phyloP scores from a whole-genome alignment of 768 basidiomycete species.

The Myochromella boudieri region DNA sequence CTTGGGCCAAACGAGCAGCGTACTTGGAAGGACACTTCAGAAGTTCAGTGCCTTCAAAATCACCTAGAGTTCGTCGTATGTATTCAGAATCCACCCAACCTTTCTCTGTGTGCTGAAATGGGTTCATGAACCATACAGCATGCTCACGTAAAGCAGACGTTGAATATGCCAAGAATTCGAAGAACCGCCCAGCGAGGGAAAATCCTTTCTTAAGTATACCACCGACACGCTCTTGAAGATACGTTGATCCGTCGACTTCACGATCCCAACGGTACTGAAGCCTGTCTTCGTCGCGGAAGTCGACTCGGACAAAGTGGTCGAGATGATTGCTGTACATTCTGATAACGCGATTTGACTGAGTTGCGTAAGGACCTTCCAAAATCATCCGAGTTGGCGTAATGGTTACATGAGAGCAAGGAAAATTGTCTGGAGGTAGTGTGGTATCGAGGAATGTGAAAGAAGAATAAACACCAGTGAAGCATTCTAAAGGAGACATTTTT shows the following conservation, averaged over 20 bases:
- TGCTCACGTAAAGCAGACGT: slow-evolving; percentile 76
- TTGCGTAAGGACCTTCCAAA: slow-evolving; percentile 73
- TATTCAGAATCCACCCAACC: slow-evolving; percentile 50
- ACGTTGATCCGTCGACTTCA: slow-evolving; percentile 56
- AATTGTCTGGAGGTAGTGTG: slow-evolving; percentile 35
- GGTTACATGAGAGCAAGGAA: slow-evolving; percentile 73
- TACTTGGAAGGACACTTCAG: slow-evolving; percentile 70
- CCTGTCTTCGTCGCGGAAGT: slow-evolving; percentile 82
- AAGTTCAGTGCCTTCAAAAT: slow-evolving; percentile 54
- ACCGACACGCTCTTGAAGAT: slow-evolving; percentile 61
- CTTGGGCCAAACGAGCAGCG: slow-evolving; percentile 81
- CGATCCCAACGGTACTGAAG: slow-evolving; percentile 73
- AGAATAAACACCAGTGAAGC: slow-evolving; percentile 38
- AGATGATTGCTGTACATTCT: slow-evolving; percentile 60
- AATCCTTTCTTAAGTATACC: slow-evolving; percentile 63
- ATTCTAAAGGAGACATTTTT: slow-evolving; percentile 38
- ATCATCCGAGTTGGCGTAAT: slow-evolving; percentile 74
- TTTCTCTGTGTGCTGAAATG: slow-evolving; percentile 49
- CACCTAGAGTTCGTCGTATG: slow-evolving; percentile 66
- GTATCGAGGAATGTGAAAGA: slow-evolving; percentile 24
- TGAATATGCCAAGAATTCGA: slow-evolving; percentile 84
- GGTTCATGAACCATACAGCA: slow-evolving; percentile 78
- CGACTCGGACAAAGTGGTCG: slow-evolving; percentile 77
- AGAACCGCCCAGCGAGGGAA: slow-evolving; percentile 64
- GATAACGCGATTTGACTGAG: slow-evolving; percentile 81